Conservation (phyloP, 1,284 basidiomycete species). For the Mycena sp. region DNA sequence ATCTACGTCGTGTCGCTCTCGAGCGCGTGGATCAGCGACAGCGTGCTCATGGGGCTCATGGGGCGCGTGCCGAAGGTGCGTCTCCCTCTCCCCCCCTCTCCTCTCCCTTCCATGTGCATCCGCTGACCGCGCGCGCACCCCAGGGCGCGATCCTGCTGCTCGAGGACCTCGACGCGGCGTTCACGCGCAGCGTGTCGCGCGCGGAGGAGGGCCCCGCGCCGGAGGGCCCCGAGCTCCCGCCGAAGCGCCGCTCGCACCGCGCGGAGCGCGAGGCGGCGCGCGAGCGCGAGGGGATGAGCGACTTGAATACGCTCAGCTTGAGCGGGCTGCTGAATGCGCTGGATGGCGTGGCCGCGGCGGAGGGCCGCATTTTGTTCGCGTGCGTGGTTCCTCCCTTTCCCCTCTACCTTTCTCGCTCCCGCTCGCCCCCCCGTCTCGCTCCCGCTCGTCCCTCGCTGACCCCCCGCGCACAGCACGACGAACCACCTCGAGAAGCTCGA, state of each 20-base stretch:
- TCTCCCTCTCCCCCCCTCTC: background rate
- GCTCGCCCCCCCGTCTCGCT: too few relatives aligned
- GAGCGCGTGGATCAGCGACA: constrained; percentile 67
- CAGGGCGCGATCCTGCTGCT: constrained; percentile 80
- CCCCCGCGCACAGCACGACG: constrained; percentile 62
- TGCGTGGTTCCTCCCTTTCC: constrained; percentile 50
- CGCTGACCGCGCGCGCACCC: background rate
- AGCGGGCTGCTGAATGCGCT: constrained; percentile 86
- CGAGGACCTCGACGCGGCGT: constrained; percentile 87
- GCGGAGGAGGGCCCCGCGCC: constrained; percentile 50
- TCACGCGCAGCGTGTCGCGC: constrained; percentile 75
- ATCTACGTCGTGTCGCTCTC: constrained; percentile 70
- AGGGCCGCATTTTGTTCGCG: constrained; percentile 86
- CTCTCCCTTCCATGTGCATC: too few relatives aligned
- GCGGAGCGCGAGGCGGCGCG: constrained; percentile 43
- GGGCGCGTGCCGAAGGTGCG: constrained; percentile 69
- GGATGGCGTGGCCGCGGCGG: constrained; percentile 87
- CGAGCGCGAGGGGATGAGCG: constrained; percentile 70
- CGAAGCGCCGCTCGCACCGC: constrained; percentile 19
- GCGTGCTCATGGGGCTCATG: constrained; percentile 78
- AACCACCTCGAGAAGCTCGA: constrained; percentile 88
- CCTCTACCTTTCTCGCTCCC: background rate
- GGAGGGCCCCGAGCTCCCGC: constrained; percentile 34
- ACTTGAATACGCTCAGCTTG: constrained; percentile 81
- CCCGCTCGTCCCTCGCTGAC: too few relatives aligned